Evolutionary conservation across 768 basidiomycete species (phyloP).

Genomic region (Nevesoporus exiguus): DNA sequence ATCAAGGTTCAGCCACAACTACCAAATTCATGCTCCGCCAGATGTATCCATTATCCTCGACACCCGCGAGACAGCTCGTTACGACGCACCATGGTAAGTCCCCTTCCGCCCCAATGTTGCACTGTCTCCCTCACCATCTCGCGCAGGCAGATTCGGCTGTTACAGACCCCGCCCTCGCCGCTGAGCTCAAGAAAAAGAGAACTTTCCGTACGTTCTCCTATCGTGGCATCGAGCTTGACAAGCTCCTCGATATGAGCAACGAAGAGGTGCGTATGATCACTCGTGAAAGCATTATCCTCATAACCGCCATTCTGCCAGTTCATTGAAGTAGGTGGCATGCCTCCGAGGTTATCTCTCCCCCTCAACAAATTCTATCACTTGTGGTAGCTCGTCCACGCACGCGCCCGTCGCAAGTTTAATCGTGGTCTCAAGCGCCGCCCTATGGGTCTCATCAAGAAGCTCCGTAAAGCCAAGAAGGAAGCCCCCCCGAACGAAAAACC

Average conservation of each 20-base stretch:
- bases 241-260: conserved; percentile 93
- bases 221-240: conserved; percentile 97
- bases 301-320: conserved; percentile 44
- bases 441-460: conserved; percentile 98
- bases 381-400: conserved; percentile 89
- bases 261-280: conserved; percentile 68
- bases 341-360: conserved; percentile 2
- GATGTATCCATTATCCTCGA: conserved; percentile 20
- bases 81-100: conserved; percentile 35
- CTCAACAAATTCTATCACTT: not conserved
- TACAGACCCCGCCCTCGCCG: conserved; percentile 91
- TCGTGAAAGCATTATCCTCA: not conserved
- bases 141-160: conserved; percentile 75
- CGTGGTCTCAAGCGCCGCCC: conserved; percentile 98
- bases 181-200: conserved; percentile 97
- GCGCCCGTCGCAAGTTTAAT: conserved; percentile 97
- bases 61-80: conserved; percentile 22
- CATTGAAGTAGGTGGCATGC: conserved; percentile 59
- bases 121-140: not conserved
- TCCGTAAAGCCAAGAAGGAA: conserved; percentile 99
- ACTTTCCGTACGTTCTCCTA: conserved; percentile 99
- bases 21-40: conserved; percentile 31
- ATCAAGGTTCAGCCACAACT: conserved; percentile 40
- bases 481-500: conserved; percentile 99
- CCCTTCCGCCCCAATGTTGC: not conserved